These are phyloP conservation scores for Cystobasidiaceae sp. DNA, from an alignment of 1,284 basidiomycete species.

Conservation along the genomic window DNA sequence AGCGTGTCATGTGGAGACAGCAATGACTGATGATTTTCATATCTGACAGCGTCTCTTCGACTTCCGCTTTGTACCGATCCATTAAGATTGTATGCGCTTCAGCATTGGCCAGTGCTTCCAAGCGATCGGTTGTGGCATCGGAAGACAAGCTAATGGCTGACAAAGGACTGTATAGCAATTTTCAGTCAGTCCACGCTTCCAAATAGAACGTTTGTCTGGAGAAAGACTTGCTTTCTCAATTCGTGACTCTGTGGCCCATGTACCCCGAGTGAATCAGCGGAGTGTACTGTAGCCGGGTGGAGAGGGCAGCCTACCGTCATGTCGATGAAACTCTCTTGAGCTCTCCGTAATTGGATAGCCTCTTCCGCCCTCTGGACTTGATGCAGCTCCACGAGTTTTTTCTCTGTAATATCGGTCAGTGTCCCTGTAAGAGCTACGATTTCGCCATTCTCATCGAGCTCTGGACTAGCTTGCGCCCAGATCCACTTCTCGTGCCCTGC, in stretches of 20 bases:
- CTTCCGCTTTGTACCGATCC: neutral
- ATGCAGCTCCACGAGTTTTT: constrained; percentile 34
- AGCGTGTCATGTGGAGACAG: constrained; percentile 30
- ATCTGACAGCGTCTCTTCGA: constrained; percentile 22
- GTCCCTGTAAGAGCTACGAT: constrained; percentile 31
- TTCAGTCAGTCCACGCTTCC: neutral
- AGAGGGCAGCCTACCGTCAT: constrained; percentile 35
- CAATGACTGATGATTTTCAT: constrained; percentile 32
- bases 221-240: constrained; percentile 24
- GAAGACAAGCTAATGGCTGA: constrained; percentile 39
- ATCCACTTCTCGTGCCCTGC: constrained; percentile 1
- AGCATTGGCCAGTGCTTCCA: constrained; percentile 25
- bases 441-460: constrained; percentile 23
- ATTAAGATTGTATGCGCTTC: neutral
- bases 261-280: too few species aligned
- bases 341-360: constrained; percentile 34
- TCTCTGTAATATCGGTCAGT: constrained; percentile 37
- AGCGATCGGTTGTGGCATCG: constrained; percentile 36
- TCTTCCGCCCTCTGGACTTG: constrained; percentile 39
- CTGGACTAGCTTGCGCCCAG: constrained; percentile 30
- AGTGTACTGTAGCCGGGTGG: too few species aligned
- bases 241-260: constrained; percentile 26
- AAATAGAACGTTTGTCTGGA: neutral
- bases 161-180: constrained; percentile 33
- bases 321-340: constrained; percentile 41